phyloP scores from a whole-genome alignment of 1,284 basidiomycete species.

The Sporisorium graminicola region DNA sequence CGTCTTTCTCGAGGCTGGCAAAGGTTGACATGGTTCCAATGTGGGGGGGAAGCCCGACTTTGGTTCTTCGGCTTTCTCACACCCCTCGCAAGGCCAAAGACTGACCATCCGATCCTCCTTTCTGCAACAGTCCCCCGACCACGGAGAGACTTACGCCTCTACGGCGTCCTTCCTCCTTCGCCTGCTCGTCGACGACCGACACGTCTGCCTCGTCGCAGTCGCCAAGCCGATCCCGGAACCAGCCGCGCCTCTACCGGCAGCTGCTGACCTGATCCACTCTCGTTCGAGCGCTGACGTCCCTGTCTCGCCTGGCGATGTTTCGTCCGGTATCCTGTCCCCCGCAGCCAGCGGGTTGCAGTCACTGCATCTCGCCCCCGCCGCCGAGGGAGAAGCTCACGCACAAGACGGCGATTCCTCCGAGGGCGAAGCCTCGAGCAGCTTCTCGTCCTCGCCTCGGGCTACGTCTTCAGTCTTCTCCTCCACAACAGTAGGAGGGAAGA shows the following conservation, averaged over 20 bases:
- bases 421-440: conserved; percentile 4
- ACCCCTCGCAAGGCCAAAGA: neutral
- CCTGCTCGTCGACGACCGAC: conserved; percentile 62
- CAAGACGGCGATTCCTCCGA: neutral
- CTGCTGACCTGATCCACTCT: conserved; percentile 1
- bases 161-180: conserved; percentile 62
- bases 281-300: conserved; percentile 1
- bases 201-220: conserved; percentile 64
- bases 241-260: conserved; percentile 22
- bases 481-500: neutral
- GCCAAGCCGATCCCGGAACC: conserved; percentile 60
- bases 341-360: conserved; percentile 12
- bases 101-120: neutral
- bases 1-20: neutral
- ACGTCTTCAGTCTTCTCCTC: conserved; percentile 27
- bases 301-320: conserved; percentile 1
- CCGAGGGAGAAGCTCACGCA: neutral
- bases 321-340: conserved; percentile 15
- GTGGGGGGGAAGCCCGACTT: neutral
- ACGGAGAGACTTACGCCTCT: conserved; percentile 59
- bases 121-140: conserved; percentile 42
- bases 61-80: neutral
- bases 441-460: conserved; percentile 17
- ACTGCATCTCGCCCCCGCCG: conserved; percentile 14
- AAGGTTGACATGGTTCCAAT: neutral